A percentile compares a stretch with the other conserved stretches of the same genome.
Conservation (phyloP, 192 early-diverging fungal species). For the Thoreauomyces humboldtii region DNA sequence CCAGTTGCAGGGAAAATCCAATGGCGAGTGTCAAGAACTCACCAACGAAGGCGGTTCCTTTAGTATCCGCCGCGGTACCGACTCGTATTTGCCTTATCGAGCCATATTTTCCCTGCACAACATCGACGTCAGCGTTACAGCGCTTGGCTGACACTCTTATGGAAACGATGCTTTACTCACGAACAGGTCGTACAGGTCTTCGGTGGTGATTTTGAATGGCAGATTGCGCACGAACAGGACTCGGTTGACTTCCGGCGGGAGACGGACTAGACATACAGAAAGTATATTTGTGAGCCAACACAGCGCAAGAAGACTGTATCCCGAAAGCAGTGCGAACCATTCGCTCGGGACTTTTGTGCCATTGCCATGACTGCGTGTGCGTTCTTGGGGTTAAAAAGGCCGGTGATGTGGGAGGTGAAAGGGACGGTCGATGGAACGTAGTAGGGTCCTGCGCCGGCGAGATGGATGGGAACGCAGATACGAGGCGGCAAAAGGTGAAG, state of each 20-base stretch:
- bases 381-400: neutral
- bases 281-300: neutral
- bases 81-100: conserved; percentile 90
- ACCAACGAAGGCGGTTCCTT: conserved; percentile 91
- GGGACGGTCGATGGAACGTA: neutral
- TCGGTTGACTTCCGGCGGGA: conserved; percentile 93
- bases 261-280: conserved; percentile 50
- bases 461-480: neutral
- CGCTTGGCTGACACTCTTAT: neutral
- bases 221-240: conserved; percentile 92
- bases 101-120: conserved; percentile 63
- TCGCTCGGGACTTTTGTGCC: conserved; percentile 21
- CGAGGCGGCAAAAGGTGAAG: neutral
- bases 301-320: neutral
- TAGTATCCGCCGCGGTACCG: conserved; percentile 81
- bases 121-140: neutral
- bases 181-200: conserved; percentile 98
- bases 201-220: conserved; percentile 93
- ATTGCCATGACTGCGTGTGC: conserved; percentile 16
- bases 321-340: conserved; percentile 4
- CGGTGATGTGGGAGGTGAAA: neutral
- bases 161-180: conserved; percentile 16
- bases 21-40: conserved; percentile 6
- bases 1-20: neutral
- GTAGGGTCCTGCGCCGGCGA: neutral